Evolutionary conservation across 805 yeast species (phyloP).

Genomic region (Kluyveromyces dobzhanskii): DNA sequence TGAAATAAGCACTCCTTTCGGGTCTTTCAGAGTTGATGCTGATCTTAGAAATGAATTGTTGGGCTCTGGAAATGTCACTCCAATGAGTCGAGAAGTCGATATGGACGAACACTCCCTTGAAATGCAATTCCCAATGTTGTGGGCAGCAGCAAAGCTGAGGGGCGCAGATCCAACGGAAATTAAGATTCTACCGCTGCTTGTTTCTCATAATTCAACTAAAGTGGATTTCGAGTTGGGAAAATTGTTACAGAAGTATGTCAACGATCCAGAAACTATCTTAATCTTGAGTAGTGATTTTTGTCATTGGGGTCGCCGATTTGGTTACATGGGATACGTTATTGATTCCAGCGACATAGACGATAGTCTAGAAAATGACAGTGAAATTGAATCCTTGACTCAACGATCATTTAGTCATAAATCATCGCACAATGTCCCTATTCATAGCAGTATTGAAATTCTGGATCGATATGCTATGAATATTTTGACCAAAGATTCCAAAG

Average conservation of each 20-base stretch:
- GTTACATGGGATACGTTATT: constrained; percentile 44
- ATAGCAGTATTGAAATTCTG: constrained; percentile 62
- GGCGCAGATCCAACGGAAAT: constrained; percentile 30
- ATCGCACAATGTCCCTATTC: constrained; percentile 40
- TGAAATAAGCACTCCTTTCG: constrained; percentile 74
- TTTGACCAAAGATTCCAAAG: constrained; percentile 34
- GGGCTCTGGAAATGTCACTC: constrained; percentile 4
- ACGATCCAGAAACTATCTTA: constrained; percentile 50
- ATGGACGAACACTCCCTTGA: constrained; percentile 88
- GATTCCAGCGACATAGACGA: constrained; percentile 19
- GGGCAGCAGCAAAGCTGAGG: constrained; percentile 46
- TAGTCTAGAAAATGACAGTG: constrained; percentile 28
- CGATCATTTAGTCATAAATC: constrained; percentile 17
- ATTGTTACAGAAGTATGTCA: constrained; percentile 45
- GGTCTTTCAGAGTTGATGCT: constrained; percentile 59
- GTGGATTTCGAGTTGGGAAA: constrained; percentile 40
- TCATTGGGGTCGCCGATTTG: constrained; percentile 80
- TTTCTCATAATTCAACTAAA: constrained; percentile 49
- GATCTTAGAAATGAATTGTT: constrained; percentile 34
- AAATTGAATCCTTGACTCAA: constrained; percentile 23
- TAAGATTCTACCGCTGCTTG: constrained; percentile 67
- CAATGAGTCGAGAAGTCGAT: constrained; percentile 55
- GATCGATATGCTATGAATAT: constrained; percentile 67
- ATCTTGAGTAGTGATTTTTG: constrained; percentile 87
- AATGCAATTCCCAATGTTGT: constrained; percentile 71